These are phyloP conservation scores for Rhodotorula sp. DNA, from an alignment of 1,284 basidiomycete genomes.

Conservation along the genomic window DNA sequence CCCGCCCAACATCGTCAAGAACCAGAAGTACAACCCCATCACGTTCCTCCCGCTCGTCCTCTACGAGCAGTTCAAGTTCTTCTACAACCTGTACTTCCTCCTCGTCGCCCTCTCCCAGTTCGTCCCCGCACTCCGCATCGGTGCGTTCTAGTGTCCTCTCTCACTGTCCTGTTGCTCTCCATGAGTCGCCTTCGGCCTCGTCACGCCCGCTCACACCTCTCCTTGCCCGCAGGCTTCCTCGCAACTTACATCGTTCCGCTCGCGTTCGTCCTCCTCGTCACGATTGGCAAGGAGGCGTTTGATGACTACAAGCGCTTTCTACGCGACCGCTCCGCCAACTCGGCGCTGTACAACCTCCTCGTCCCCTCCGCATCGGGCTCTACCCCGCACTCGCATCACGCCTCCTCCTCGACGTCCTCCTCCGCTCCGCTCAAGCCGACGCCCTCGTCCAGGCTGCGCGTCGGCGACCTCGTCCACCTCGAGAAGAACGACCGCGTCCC, in stretches of 20 bases:
- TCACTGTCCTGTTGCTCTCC: background rate
- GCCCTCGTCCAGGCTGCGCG: conserved; percentile 83
- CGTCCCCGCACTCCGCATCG: conserved; percentile 92
- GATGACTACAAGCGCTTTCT: conserved; percentile 94
- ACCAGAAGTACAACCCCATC: conserved; percentile 95
- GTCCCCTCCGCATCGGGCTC: conserved; percentile 57
- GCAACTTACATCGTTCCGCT: conserved; percentile 94
- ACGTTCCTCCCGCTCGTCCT: conserved; percentile 95
- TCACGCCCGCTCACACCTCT: background rate
- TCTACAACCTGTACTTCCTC: conserved; percentile 99
- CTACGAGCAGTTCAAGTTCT: conserved; percentile 99
- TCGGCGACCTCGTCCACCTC: conserved; percentile 86
- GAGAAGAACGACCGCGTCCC: conserved; percentile 98
- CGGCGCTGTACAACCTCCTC: conserved; percentile 82
- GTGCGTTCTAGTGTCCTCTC: conserved; percentile 55
- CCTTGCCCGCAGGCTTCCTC: conserved; percentile 72
- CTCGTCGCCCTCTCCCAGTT: conserved; percentile 96
- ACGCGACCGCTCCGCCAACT: conserved; percentile 92
- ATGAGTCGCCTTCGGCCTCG: no score
- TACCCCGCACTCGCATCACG: conserved; percentile 30
- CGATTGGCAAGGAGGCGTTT: conserved; percentile 98
- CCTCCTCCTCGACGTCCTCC: conserved; percentile 27
- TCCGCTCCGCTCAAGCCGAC: conserved; percentile 55
- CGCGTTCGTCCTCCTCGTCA: conserved; percentile 89
- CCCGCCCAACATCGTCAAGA: conserved; percentile 82